These are phyloP conservation scores for Aspergillus nanangensis DNA, from an alignment of 495 filamentous ascomycete species.

Conservation along the genomic window DNA sequence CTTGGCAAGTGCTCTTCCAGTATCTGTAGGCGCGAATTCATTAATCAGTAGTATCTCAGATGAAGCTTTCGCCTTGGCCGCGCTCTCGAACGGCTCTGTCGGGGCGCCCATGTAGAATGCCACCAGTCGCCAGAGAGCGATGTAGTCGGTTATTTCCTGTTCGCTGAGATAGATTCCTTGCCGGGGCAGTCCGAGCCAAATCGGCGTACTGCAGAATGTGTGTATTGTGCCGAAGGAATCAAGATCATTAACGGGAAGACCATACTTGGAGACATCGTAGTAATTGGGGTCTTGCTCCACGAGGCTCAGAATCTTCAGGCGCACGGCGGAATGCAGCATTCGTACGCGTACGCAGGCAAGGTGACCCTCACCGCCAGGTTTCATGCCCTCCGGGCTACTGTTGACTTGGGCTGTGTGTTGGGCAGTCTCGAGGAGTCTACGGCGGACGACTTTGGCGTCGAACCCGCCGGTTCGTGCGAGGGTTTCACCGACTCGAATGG, in stretches of 20 bases:
- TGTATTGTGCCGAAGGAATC: conserved; percentile 65
- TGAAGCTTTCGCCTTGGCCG: conserved; percentile 47
- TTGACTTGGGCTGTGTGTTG: conserved; percentile 69
- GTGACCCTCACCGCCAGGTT: conserved; percentile 64
- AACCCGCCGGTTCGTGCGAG: conserved; percentile 77
- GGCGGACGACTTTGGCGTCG: conserved; percentile 57
- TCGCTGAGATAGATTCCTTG: conserved; percentile 61
- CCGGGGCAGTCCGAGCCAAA: conserved; percentile 62
- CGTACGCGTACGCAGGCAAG: conserved; percentile 63
- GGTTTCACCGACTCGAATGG: conserved; percentile 64
- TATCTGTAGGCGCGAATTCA: conserved; percentile 58
- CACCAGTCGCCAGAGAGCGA: conserved; percentile 70
- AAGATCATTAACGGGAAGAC: conserved; percentile 67
- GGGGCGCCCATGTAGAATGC: conserved; percentile 65
- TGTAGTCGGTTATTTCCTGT: conserved; percentile 62
- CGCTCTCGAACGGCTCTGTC: conserved; percentile 48
- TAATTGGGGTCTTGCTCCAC: conserved; percentile 50
- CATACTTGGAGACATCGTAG: conserved; percentile 53
- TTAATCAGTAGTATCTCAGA: conserved; percentile 59
- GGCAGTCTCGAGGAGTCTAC: conserved; percentile 66
- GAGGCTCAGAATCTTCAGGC: conserved; percentile 58
- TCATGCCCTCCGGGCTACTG: conserved; percentile 54
- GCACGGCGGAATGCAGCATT: conserved; percentile 65
- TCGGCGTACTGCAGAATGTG: conserved; percentile 58
- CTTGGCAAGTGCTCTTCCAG: conserved; percentile 56